Conservation (phyloP, 495 filamentous ascomycete genomes). For the Xylaria curta region DNA sequence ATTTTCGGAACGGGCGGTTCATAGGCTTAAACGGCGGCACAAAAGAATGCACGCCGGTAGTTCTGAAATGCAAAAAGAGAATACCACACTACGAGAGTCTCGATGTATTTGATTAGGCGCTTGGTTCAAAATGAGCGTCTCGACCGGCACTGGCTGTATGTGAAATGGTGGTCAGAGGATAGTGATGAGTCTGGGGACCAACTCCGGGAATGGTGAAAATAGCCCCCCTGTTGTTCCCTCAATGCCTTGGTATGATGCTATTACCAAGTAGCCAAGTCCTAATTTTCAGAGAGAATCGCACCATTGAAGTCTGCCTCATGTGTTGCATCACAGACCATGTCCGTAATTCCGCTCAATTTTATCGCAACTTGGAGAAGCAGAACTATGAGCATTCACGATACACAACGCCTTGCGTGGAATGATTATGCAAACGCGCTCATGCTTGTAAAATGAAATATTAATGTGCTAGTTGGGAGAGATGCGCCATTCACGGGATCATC, state of each 20-base stretch:
- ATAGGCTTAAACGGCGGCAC: conserved; percentile 53
- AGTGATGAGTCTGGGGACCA: conserved; percentile 9
- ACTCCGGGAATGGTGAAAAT: conserved; percentile 11
- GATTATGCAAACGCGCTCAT: background rate
- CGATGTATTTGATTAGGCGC: conserved; percentile 4
- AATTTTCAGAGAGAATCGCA: background rate
- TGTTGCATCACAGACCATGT: background rate
- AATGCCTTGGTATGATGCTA: background rate
- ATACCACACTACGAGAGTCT: conserved; percentile 34
- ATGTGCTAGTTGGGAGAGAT: background rate
- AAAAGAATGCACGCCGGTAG: conserved; percentile 52
- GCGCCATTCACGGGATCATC: background rate
- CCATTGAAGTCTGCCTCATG: background rate
- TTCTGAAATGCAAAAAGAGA: conserved; percentile 50
- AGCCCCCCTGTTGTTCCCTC: background rate
- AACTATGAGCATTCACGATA: background rate
- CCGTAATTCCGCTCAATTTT: background rate
- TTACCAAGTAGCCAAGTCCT: background rate
- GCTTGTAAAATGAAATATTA: background rate
- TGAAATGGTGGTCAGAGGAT: conserved; percentile 5
- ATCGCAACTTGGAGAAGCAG: background rate
- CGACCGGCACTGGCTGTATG: background rate
- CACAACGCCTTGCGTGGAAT: background rate
- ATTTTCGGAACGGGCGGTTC: conserved; percentile 55
- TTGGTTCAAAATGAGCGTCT: background rate